Evolutionary conservation across 192 early-diverging fungal species (phyloP).

Genomic region (Coemansia sp.): DNA sequence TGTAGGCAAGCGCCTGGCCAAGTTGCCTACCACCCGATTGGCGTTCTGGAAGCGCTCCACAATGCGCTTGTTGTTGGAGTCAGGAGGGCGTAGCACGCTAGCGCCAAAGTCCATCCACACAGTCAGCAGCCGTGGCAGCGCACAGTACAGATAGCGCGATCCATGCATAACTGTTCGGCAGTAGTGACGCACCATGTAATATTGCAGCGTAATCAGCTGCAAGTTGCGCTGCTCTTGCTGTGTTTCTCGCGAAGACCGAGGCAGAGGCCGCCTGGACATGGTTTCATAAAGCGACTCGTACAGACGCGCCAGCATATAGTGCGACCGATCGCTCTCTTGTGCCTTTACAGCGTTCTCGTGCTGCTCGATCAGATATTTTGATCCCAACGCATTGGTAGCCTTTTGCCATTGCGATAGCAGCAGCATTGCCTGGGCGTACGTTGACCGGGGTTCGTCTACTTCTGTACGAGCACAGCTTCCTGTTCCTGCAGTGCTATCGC

Average conservation of each 20-base stretch:
- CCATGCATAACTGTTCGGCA: slow-evolving; percentile 61
- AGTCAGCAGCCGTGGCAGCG: slow-evolving; percentile 79
- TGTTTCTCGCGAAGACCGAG: slow-evolving; percentile 12
- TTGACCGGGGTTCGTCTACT: slow-evolving; percentile 15
- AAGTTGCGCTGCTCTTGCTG: slow-evolving; percentile 18
- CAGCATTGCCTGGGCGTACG: slow-evolving; percentile 38
- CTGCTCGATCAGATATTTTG: slow-evolving; percentile 14
- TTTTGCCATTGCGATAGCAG: slow-evolving; percentile 42
- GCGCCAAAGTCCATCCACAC: slow-evolving; percentile 78
- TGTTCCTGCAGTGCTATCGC: background rate
- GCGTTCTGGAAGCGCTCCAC: slow-evolving; percentile 53
- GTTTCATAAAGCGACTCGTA: slow-evolving; percentile 35
- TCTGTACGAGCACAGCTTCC: background rate
- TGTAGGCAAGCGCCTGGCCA: slow-evolving; percentile 61
- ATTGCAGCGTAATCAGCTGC: slow-evolving; percentile 41
- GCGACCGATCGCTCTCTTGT: slow-evolving; percentile 48
- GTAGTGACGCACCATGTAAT: slow-evolving; percentile 47
- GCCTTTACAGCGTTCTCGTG: slow-evolving; percentile 31
- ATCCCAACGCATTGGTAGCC: slow-evolving; percentile 20
- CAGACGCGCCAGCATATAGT: slow-evolving; percentile 43
- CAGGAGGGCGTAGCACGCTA: slow-evolving; percentile 15
- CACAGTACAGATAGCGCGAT: slow-evolving; percentile 78
- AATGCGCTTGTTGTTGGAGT: slow-evolving; percentile 43
- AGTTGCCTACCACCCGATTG: slow-evolving; percentile 53
- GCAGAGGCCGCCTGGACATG: slow-evolving; percentile 18